Percentiles rank a stretch among this genome's conserved stretches.
Conservation (phyloP, 1,284 basidiomycete species). For the Microbotryomycetes sp. region DNA sequence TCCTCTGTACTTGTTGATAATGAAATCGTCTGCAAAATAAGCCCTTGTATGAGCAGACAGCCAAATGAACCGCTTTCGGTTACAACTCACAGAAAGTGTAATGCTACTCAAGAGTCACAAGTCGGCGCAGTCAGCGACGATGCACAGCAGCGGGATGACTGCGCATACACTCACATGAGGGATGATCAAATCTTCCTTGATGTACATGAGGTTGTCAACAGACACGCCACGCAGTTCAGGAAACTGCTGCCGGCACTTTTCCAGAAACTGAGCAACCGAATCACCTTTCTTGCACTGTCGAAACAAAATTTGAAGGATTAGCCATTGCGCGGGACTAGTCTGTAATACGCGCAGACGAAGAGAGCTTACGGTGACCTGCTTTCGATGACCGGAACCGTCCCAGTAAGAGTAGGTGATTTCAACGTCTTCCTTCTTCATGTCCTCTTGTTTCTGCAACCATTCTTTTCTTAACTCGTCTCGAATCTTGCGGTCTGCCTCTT, state of each 20-base stretch:
- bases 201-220: slow-evolving; percentile 96
- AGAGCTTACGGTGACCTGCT: slow-evolving; percentile 69
- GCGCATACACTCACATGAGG: slow-evolving; percentile 60
- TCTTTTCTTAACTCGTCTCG: slow-evolving; percentile 82
- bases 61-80: neutral
- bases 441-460: slow-evolving; percentile 84
- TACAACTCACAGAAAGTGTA: slow-evolving; percentile 79
- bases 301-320: slow-evolving; percentile 14
- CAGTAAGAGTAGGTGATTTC: slow-evolving; percentile 94
- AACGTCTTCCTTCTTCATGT: slow-evolving; percentile 79
- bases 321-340: neutral
- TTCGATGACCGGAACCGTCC: slow-evolving; percentile 96
- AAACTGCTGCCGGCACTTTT: slow-evolving; percentile 87
- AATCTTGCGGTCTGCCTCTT: slow-evolving; percentile 80
- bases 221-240: slow-evolving; percentile 82
- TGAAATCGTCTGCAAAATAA: slow-evolving; percentile 62
- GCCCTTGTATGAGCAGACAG: too few species aligned
- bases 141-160: neutral
- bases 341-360: slow-evolving; percentile 1
- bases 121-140: neutral
- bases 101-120: slow-evolving; percentile 54
- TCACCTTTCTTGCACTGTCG: slow-evolving; percentile 99
- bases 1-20: slow-evolving; percentile 94
- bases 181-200: slow-evolving; percentile 86
- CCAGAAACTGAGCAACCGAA: slow-evolving; percentile 76